Percentiles rank a stretch among this genome's conserved stretches.
phyloP scores from a whole-genome alignment of 345 rosid genomes.

The Brassica carinata region DNA sequence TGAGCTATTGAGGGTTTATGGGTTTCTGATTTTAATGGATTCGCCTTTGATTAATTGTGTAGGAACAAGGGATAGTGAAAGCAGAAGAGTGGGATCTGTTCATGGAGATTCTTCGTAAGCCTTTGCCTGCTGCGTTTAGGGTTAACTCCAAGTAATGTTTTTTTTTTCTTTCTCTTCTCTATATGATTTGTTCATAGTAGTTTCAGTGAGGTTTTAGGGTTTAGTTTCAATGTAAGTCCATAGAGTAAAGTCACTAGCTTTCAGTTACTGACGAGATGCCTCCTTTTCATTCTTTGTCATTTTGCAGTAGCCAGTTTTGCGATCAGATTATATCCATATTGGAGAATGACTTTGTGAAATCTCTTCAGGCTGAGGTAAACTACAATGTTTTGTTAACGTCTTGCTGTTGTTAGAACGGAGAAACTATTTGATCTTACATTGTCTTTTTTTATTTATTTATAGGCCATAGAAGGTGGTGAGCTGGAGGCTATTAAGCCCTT shows the following conservation, averaged over 20 bases:
- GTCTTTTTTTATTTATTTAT: neutral
- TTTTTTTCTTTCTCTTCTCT: no score
- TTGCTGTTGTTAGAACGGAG: neutral
- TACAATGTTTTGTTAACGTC: neutral
- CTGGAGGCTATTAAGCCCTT: constrained; percentile 75
- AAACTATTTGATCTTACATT: neutral
- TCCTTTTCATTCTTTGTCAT: neutral
- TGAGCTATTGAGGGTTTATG: constrained; percentile 5
- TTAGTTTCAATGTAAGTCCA: constrained; percentile 1
- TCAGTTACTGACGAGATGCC: neutral
- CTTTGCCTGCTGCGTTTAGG: constrained; percentile 96
- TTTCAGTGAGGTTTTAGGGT: neutral
- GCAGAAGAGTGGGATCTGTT: constrained; percentile 84
- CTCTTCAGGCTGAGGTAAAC: constrained; percentile 73
- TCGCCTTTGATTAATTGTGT: no score
- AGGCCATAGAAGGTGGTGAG: constrained; percentile 75
- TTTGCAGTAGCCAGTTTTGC: constrained; percentile 76
- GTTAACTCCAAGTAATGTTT: constrained; percentile 70
- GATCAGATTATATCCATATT: constrained; percentile 65
- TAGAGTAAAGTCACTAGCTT: neutral
- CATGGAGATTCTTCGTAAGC: constrained; percentile 68
- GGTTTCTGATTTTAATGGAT: no score
- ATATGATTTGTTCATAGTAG: no score
- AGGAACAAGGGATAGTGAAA: constrained; percentile 84
- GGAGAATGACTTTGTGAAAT: constrained; percentile 79